These are phyloP conservation scores for Solanum gandarillasii DNA, from an alignment of 257 asterid genomes.

Conservation along the genomic window DNA sequence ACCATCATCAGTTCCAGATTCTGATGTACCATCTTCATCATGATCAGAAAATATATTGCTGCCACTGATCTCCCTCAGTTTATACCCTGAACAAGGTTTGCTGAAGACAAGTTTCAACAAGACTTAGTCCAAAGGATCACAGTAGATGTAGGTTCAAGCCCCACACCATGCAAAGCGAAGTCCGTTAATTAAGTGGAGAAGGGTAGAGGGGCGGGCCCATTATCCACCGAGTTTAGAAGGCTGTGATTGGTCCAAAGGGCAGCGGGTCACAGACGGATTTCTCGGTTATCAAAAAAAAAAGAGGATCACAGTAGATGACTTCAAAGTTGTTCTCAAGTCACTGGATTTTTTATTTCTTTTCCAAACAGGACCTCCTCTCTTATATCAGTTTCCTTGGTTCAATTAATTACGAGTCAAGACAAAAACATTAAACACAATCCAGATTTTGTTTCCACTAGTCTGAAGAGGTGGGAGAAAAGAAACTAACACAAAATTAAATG, in stretches of 20 bases:
- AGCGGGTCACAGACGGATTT: too few relatives aligned
- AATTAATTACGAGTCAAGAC: neutral
- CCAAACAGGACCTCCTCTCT: neutral
- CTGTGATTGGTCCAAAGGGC: too few relatives aligned
- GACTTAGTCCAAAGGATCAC: neutral
- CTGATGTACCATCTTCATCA: conserved; percentile 39
- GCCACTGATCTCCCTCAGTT: conserved; percentile 82
- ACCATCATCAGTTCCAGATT: conserved; percentile 41
- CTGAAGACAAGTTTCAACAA: conserved; percentile 25
- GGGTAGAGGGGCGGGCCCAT: too few relatives aligned
- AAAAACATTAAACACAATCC: neutral
- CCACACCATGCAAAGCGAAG: too few relatives aligned
- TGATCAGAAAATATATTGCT: conserved; percentile 64
- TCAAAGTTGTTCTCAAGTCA: neutral
- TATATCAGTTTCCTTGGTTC: neutral
- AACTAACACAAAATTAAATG: neutral
- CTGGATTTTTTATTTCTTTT: neutral
- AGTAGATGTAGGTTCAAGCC: neutral
- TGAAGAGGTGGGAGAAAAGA: neutral
- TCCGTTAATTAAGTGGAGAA: too few relatives aligned
- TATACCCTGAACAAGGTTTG: conserved; percentile 83
- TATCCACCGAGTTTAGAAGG: too few relatives aligned
- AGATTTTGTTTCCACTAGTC: neutral
- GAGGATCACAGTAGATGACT: neutral
- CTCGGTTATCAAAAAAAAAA: too few relatives aligned